A percentile compares a stretch with the other conserved stretches of the same genome.
These are phyloP conservation scores for Barnettozyma salicaria DNA, from an alignment of 805 yeast species.

Conservation along the genomic window DNA sequence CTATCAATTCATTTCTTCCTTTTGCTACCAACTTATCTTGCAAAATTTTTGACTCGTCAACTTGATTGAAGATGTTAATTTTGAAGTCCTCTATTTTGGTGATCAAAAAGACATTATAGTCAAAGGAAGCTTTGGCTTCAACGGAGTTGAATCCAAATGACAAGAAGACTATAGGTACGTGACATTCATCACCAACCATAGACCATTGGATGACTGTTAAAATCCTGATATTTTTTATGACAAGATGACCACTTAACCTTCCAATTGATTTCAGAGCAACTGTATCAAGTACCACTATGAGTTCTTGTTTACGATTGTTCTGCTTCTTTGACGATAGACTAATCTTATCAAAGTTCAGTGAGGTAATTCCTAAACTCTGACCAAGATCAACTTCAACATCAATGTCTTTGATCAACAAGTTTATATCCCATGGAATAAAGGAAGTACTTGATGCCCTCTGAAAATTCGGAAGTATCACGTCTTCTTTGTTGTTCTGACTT, in stretches of 20 bases:
- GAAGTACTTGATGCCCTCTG: conserved; percentile 55
- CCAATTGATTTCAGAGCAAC: conserved; percentile 58
- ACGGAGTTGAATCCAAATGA: conserved; percentile 51
- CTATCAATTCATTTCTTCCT: conserved; percentile 44
- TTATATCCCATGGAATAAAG: conserved; percentile 70
- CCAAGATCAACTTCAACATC: conserved; percentile 70
- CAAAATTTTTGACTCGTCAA: conserved; percentile 37
- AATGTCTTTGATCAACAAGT: conserved; percentile 48
- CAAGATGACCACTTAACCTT: conserved; percentile 69
- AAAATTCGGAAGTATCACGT: conserved; percentile 36
- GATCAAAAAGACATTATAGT: conserved; percentile 78
- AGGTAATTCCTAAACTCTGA: conserved; percentile 67
- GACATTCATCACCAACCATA: conserved; percentile 35
- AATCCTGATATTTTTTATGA: conserved; percentile 41
- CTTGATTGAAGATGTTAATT: conserved; percentile 63
- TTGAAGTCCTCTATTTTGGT: conserved; percentile 43
- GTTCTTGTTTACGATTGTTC: conserved; percentile 62
- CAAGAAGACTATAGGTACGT: conserved; percentile 62
- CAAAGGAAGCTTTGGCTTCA: conserved; percentile 64
- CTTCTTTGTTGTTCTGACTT: conserved; percentile 8
- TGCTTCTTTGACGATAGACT: conserved; percentile 70
- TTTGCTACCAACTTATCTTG: conserved; percentile 59
- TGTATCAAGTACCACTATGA: conserved; percentile 53
- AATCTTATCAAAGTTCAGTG: conserved; percentile 46
- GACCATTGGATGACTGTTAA: conserved; percentile 74